Evolutionary conservation across 441 rosid species (phyloP).

Genomic region (Mallotus japonicus): DNA sequence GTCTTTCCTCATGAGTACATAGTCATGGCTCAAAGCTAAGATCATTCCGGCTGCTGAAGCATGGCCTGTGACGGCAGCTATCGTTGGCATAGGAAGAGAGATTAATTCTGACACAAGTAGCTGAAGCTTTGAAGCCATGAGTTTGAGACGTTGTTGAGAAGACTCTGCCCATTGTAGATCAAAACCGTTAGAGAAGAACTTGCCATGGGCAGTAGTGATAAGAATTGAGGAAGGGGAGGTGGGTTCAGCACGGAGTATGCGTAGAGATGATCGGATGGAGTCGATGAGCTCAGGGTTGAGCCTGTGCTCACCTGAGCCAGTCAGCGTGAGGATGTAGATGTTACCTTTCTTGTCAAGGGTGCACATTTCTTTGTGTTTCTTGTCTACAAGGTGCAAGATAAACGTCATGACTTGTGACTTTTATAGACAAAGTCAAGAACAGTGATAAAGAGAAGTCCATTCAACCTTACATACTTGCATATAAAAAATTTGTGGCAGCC

Average conservation of each 20-base stretch:
- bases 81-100: slow-evolving; percentile 73
- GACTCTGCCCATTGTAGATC: slow-evolving; percentile 52
- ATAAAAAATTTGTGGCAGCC: too few species aligned
- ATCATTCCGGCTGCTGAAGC: slow-evolving; percentile 63
- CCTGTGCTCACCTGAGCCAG: slow-evolving; percentile 68
- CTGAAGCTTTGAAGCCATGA: slow-evolving; percentile 43
- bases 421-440: too few species aligned
- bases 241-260: slow-evolving; percentile 37
- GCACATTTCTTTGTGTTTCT: slow-evolving; percentile 36
- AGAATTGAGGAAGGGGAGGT: slow-evolving; percentile 40
- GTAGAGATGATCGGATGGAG: slow-evolving; percentile 40
- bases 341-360: slow-evolving; percentile 51
- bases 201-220: slow-evolving; percentile 63
- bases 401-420: too few species aligned
- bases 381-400: background rate
- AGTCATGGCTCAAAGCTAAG: slow-evolving; percentile 59
- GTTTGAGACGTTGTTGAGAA: slow-evolving; percentile 15
- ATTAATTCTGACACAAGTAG: slow-evolving; percentile 44
- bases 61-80: slow-evolving; percentile 73
- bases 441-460: too few species aligned
- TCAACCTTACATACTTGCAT: too few species aligned
- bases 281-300: slow-evolving; percentile 51
- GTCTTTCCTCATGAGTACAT: slow-evolving; percentile 58
- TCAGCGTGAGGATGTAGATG: slow-evolving; percentile 47
- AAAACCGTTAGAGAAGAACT: slow-evolving; percentile 73